A percentile compares a stretch with the other conserved stretches of the same genome.
phyloP scores from a whole-genome alignment of 345 rosid species.

The Lepidium didymum region DNA sequence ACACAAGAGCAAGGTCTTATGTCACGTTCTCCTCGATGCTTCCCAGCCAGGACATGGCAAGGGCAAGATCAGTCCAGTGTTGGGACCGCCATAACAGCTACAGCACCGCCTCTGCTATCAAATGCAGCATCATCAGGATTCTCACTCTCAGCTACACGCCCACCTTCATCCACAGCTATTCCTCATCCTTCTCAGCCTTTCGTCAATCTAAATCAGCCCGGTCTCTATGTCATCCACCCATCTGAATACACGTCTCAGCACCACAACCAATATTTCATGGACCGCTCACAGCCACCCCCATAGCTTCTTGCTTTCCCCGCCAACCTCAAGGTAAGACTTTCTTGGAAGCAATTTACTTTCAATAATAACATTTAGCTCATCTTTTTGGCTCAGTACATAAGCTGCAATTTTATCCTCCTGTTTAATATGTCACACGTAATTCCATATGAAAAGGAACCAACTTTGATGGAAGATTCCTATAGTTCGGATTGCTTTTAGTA shows the following conservation, averaged over 20 bases:
- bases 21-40: constrained; percentile 38
- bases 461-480: background rate
- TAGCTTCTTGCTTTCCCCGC: constrained; percentile 7
- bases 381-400: background rate
- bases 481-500: background rate
- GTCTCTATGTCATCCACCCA: constrained; percentile 38
- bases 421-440: background rate
- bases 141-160: constrained; percentile 58
- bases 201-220: constrained; percentile 27
- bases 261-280: constrained; percentile 30
- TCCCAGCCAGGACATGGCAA: constrained; percentile 66
- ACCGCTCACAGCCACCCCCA: constrained; percentile 48
- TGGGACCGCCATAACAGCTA: constrained; percentile 16
- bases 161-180: constrained; percentile 41
- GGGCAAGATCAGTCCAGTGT: constrained; percentile 48
- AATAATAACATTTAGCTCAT: background rate
- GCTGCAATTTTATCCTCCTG: constrained; percentile 1
- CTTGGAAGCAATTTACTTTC: background rate
- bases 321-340: constrained; percentile 16
- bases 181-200: constrained; percentile 42
- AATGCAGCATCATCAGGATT: constrained; percentile 99
- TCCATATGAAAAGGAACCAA: background rate
- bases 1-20: constrained; percentile 37
- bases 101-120: constrained; percentile 47
- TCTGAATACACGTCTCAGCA: constrained; percentile 13